Evolutionary conservation across 441 rosid species (phyloP).

Genomic region (Geranium incanum): DNA sequence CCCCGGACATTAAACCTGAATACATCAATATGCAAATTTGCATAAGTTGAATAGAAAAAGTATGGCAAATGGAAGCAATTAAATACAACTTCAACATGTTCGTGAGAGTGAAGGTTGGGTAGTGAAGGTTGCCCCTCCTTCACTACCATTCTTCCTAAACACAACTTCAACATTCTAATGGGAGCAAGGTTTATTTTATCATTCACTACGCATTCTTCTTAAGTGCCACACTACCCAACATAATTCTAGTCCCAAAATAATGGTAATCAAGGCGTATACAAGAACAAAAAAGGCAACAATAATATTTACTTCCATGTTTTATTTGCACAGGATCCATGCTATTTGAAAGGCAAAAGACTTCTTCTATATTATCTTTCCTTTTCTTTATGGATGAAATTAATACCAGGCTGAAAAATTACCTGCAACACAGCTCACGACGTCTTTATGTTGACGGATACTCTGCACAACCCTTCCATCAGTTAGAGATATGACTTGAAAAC

Average conservation of each 20-base stretch:
- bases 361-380: background rate
- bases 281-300: background rate
- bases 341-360: background rate
- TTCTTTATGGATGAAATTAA: background rate
- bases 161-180: background rate
- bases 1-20: no score
- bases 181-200: background rate
- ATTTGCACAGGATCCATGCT: background rate
- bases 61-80: background rate
- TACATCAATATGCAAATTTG: no score
- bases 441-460: constrained; percentile 92
- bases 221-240: background rate
- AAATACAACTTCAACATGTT: background rate
- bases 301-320: background rate
- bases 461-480: constrained; percentile 93
- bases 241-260: background rate
- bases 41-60: background rate
- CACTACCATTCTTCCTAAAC: no score
- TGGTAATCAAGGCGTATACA: background rate
- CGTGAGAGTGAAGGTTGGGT: no score
- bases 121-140: no score
- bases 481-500: constrained; percentile 86
- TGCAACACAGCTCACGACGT: constrained; percentile 98
- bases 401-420: constrained; percentile 36
- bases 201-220: background rate